Percentiles rank a stretch among this genome's conserved stretches.
phyloP scores from a whole-genome alignment of 441 rosid genomes.

The Erodium texanum region DNA sequence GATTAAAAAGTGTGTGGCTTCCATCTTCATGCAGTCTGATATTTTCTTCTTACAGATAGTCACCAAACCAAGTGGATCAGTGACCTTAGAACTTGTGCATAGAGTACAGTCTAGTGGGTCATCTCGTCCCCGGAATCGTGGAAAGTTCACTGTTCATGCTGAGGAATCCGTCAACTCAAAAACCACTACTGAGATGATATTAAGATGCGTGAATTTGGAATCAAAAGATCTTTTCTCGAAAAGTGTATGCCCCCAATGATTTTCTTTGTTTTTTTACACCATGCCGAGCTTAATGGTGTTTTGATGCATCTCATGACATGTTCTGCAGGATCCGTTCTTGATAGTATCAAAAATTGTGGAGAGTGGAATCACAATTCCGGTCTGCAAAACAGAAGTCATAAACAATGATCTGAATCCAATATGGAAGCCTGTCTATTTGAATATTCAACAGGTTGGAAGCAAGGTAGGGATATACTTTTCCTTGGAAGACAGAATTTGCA shows the following conservation, averaged over 20 bases:
- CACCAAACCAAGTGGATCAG: slow-evolving; percentile 47
- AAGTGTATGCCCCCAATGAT: slow-evolving; percentile 46
- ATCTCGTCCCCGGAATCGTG: slow-evolving; percentile 28
- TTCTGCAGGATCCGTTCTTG: slow-evolving; percentile 72
- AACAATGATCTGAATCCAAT: slow-evolving; percentile 61
- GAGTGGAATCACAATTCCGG: slow-evolving; percentile 54
- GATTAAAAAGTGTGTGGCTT: neutral
- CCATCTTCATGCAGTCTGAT: neutral
- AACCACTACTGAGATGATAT: slow-evolving; percentile 53
- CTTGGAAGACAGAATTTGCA: slow-evolving; percentile 10
- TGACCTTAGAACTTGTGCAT: slow-evolving; percentile 49
- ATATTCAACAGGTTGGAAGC: slow-evolving; percentile 84
- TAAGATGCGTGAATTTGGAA: slow-evolving; percentile 72
- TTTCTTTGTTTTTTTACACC: slow-evolving; percentile 11
- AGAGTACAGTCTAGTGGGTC: slow-evolving; percentile 41
- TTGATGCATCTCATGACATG: slow-evolving; percentile 17
- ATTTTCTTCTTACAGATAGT: slow-evolving; percentile 45
- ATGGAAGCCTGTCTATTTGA: slow-evolving; percentile 77
- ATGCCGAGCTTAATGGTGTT: slow-evolving; percentile 12
- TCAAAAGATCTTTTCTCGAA: slow-evolving; percentile 66
- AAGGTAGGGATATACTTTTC: slow-evolving; percentile 40
- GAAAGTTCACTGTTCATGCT: slow-evolving; percentile 69
- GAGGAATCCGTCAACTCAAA: slow-evolving; percentile 76
- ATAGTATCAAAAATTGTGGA: slow-evolving; percentile 69
- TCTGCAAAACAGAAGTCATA: slow-evolving; percentile 78